phyloP scores from a whole-genome alignment of 1,284 basidiomycete genomes.

The Malassezia sp. region DNA sequence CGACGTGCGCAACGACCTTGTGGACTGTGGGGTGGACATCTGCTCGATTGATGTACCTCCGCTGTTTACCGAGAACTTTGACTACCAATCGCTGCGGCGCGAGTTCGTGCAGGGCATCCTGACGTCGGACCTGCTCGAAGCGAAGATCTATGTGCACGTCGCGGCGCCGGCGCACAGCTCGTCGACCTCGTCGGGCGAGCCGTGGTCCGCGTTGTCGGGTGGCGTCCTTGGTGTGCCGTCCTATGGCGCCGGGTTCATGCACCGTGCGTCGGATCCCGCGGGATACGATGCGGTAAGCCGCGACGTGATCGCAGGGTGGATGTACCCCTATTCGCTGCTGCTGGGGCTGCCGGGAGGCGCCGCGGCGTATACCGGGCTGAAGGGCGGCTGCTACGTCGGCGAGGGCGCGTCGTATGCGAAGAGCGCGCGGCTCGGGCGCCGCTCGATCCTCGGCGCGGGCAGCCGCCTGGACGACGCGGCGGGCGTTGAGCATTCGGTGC shows the following conservation, averaged over 20 bases:
- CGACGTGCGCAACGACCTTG: constrained; percentile 71
- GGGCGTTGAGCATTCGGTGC: constrained; percentile 59
- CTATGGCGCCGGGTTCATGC: constrained; percentile 56
- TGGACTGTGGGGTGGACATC: constrained; percentile 59
- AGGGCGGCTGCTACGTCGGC: constrained; percentile 26
- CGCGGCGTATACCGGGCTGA: constrained; percentile 19
- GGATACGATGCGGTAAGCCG: constrained; percentile 50
- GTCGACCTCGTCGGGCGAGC: constrained; percentile 58
- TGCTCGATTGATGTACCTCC: constrained; percentile 79
- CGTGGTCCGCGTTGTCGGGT: constrained; percentile 14
- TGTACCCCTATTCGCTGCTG: constrained; percentile 86
- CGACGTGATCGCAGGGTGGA: constrained; percentile 82
- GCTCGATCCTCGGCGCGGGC: constrained; percentile 23
- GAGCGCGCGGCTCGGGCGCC: constrained; percentile 22
- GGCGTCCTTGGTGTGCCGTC: constrained; percentile 56
- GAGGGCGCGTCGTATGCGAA: constrained; percentile 24
- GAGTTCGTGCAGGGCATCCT: constrained; percentile 95
- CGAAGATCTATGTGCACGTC: constrained; percentile 82
- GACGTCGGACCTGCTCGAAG: constrained; percentile 86
- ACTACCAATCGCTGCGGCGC: constrained; percentile 77
- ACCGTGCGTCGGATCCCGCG: constrained; percentile 29
- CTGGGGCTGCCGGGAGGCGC: constrained; percentile 68
- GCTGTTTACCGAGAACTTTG: constrained; percentile 96
- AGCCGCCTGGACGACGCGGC: constrained; percentile 52
- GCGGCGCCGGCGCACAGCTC: constrained; percentile 49